phyloP scores from a whole-genome alignment of 805 yeast genomes.

The Teunomyces kruisii region DNA sequence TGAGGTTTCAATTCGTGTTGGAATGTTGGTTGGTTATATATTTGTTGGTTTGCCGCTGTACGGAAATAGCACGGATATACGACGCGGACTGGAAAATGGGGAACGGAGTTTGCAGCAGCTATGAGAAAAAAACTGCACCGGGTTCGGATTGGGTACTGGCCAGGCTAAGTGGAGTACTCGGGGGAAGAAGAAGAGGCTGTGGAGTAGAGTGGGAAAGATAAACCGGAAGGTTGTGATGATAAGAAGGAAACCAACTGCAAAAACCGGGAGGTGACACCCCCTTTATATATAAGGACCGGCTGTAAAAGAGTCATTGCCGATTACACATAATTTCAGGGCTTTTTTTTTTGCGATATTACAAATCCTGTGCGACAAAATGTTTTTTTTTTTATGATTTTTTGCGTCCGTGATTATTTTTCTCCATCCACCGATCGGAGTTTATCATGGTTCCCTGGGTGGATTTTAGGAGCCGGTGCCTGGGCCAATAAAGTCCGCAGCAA shows the following conservation, averaged over 20 bases:
- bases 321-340: neutral
- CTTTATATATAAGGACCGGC: conserved; percentile 2
- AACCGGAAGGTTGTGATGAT: too few relatives aligned
- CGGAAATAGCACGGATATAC: neutral
- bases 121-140: too few relatives aligned
- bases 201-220: neutral
- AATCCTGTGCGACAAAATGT: neutral
- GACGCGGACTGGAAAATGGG: neutral
- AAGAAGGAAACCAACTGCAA: too few relatives aligned
- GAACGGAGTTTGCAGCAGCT: neutral
- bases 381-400: neutral
- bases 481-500: too few relatives aligned
- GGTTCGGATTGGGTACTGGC: neutral
- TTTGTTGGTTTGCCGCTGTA: neutral
- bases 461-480: too few relatives aligned
- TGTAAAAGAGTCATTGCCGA: conserved; percentile 4
- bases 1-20: neutral
- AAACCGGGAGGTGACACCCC: neutral
- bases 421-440: neutral
- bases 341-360: conserved; percentile 3
- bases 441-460: neutral
- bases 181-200: too few relatives aligned
- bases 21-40: neutral
- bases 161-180: neutral
- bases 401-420: neutral